Evolutionary conservation across 768 basidiomycete genomes (phyloP).

Genomic region (Mycena capillaripes): DNA sequence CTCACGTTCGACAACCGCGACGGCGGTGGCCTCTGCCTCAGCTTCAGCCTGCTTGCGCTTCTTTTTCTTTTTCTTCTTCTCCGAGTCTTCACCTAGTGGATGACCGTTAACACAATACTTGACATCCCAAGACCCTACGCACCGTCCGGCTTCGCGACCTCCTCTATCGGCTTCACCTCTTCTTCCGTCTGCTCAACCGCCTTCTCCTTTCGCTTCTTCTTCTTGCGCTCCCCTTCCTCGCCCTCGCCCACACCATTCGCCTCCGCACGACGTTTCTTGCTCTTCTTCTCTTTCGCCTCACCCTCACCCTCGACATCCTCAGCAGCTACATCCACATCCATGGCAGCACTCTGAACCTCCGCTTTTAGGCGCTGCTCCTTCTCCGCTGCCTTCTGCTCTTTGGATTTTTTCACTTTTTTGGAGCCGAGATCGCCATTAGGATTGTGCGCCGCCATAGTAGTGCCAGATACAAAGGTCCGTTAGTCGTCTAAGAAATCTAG

Average conservation of each 20-base stretch:
- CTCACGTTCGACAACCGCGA: slow-evolving; percentile 45
- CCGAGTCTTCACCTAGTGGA: slow-evolving; percentile 11
- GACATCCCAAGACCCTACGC: slow-evolving; percentile 33
- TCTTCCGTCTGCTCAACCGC: slow-evolving; percentile 43
- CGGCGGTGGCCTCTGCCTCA: slow-evolving; percentile 46
- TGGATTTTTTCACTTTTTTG: slow-evolving; percentile 36
- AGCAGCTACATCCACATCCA: neutral
- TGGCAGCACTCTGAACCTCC: neutral
- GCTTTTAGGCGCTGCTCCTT: slow-evolving; percentile 42
- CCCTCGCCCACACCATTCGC: slow-evolving; percentile 39
- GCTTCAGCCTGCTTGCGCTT: slow-evolving; percentile 56
- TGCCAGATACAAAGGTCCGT: neutral
- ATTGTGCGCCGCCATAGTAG: slow-evolving; percentile 16
- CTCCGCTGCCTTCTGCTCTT: slow-evolving; percentile 41
- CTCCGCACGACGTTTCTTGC: slow-evolving; percentile 33
- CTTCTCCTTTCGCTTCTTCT: slow-evolving; percentile 40
- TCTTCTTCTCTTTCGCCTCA: slow-evolving; percentile 21
- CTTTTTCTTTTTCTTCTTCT: slow-evolving; percentile 37
- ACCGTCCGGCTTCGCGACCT: slow-evolving; percentile 55
- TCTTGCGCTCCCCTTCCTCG: slow-evolving; percentile 38
- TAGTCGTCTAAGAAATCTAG: neutral
- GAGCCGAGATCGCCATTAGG: neutral
- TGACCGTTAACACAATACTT: neutral
- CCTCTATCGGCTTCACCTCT: slow-evolving; percentile 43
- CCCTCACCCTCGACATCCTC: slow-evolving; percentile 37